Percentiles rank a stretch among this genome's conserved stretches.
Evolutionary conservation across 2,329 filamentous ascomycete genomes (phyloP).

Genomic region (Phialophora tarda): DNA sequence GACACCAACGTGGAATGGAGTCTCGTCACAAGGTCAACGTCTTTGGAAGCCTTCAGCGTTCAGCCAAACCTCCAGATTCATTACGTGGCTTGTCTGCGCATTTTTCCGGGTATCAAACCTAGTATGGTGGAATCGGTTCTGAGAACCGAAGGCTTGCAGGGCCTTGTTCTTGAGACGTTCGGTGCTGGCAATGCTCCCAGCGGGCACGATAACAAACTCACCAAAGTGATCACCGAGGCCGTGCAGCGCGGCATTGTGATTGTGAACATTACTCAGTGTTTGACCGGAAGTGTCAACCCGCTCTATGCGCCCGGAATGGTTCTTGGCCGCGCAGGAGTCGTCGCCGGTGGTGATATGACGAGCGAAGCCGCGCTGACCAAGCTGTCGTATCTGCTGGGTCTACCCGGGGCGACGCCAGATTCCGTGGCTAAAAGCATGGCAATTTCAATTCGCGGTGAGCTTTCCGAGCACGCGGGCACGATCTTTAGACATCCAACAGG

Average conservation of each 20-base stretch:
- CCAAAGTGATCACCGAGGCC: conserved; percentile 75
- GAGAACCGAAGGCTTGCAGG: conserved; percentile 74
- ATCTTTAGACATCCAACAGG: conserved; percentile 74
- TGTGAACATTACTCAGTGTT: conserved; percentile 88
- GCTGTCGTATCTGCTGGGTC: conserved; percentile 80
- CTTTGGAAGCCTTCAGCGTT: conserved; percentile 74
- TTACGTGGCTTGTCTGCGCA: conserved; percentile 86
- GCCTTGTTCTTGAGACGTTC: conserved; percentile 88
- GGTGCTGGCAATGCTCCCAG: conserved; percentile 90
- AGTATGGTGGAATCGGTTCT: conserved; percentile 89
- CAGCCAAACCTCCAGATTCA: conserved; percentile 78
- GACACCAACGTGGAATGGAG: conserved; percentile 83
- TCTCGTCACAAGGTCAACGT: conserved; percentile 73
- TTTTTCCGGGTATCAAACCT: conserved; percentile 92
- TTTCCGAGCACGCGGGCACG: conserved; percentile 75
- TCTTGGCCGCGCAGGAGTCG: conserved; percentile 80
- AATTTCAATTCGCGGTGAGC: conserved; percentile 77
- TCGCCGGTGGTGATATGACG: conserved; percentile 72
- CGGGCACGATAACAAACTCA: conserved; percentile 78
- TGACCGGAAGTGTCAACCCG: conserved; percentile 74
- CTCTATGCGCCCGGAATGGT: conserved; percentile 79
- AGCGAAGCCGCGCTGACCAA: conserved; percentile 91
- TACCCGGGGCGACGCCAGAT: conserved; percentile 65
- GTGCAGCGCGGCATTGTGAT: conserved; percentile 82
- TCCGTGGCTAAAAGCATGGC: conserved; percentile 76